These are phyloP conservation scores for Alternaria gansuensis DNA, from an alignment of 2,329 filamentous ascomycete species.

Conservation along the genomic window DNA sequence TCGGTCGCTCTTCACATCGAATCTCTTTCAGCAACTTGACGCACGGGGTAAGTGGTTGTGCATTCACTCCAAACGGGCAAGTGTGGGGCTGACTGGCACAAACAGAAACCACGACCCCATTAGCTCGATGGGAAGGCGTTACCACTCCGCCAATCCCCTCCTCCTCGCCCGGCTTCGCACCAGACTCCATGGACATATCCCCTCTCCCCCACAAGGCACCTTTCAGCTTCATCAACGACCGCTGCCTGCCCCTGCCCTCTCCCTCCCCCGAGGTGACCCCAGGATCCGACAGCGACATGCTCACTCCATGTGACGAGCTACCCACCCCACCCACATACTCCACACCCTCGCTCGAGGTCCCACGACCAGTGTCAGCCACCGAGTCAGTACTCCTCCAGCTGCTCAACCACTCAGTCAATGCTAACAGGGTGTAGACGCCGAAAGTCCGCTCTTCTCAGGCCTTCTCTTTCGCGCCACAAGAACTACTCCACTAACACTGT, in stretches of 20 bases:
- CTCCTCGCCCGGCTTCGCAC: slow-evolving; percentile 77
- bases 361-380: slow-evolving; percentile 48
- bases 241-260: slow-evolving; percentile 74
- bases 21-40: slow-evolving; percentile 68
- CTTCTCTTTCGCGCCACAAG: slow-evolving; percentile 78
- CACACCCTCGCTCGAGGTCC: slow-evolving; percentile 44
- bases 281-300: slow-evolving; percentile 57
- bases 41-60: slow-evolving; percentile 64
- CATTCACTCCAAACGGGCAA: slow-evolving; percentile 21
- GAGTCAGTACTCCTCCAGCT: slow-evolving; percentile 43
- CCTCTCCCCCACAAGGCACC: slow-evolving; percentile 84
- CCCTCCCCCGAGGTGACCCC: slow-evolving; percentile 69
- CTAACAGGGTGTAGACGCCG: slow-evolving; percentile 44
- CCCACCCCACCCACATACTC: slow-evolving; percentile 39
- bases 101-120: slow-evolving; percentile 57
- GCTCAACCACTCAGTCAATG: background rate
- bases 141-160: slow-evolving; percentile 86
- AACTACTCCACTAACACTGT: slow-evolving; percentile 74
- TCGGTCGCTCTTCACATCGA: slow-evolving; percentile 81
- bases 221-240: slow-evolving; percentile 66
- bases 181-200: slow-evolving; percentile 91
- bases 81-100: slow-evolving; percentile 40
- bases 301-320: slow-evolving; percentile 49
- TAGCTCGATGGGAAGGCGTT: slow-evolving; percentile 67
- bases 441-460: slow-evolving; percentile 68